phyloP scores from a whole-genome alignment of 2,329 filamentous ascomycete genomes.

The Alternaria brassicicola region DNA sequence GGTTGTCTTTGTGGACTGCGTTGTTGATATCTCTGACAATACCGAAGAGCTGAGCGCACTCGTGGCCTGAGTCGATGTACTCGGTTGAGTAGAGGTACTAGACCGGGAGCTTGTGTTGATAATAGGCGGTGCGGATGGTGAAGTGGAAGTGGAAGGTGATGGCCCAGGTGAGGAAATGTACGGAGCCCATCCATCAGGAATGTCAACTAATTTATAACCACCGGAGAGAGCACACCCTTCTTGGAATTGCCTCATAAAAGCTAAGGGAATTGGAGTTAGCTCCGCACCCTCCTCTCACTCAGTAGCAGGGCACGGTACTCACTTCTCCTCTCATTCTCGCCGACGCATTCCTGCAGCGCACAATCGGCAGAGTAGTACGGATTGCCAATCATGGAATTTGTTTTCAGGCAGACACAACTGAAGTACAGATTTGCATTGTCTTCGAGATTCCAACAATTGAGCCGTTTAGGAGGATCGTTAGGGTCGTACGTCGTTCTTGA shows the following conservation, averaged over 20 bases:
- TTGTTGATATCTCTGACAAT: background rate
- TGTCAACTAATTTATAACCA: background rate
- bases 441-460: too few species aligned
- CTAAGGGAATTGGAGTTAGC: slow-evolving; percentile 10
- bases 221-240: slow-evolving; percentile 8
- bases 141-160: background rate
- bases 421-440: too few species aligned
- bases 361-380: slow-evolving; percentile 12
- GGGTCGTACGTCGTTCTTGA: background rate
- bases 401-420: slow-evolving; percentile 7
- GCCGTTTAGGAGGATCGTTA: background rate
- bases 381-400: slow-evolving; percentile 3
- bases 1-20: background rate
- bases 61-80: background rate
- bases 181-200: slow-evolving; percentile 12
- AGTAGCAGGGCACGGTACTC: background rate
- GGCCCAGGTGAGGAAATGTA: background rate
- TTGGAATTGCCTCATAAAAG: slow-evolving; percentile 7
- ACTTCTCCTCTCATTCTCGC: slow-evolving; percentile 8
- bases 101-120: background rate
- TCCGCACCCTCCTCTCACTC: background rate
- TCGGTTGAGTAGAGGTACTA: background rate
- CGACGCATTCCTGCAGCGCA: slow-evolving; percentile 8
- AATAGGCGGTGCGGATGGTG: background rate
- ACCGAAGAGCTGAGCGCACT: background rate